phyloP scores from a whole-genome alignment of 164 flowering plant genomes.

The Liquidambar formosana region DNA sequence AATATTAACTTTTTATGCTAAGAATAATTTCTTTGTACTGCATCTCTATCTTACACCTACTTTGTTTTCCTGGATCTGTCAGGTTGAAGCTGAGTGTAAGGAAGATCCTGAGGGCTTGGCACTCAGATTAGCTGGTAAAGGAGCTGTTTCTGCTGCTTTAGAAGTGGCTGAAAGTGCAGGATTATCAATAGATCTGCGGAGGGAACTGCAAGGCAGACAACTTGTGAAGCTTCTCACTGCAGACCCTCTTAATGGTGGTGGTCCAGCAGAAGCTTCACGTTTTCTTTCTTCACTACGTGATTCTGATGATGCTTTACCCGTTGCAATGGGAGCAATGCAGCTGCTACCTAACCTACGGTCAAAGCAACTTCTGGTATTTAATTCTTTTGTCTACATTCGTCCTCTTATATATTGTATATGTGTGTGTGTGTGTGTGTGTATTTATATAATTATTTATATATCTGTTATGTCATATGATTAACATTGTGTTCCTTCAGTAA shows the following conservation, averaged over 20 bases:
- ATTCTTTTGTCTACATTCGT: constrained; percentile 6
- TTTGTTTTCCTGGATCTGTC: constrained; percentile 5
- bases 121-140: constrained; percentile 93
- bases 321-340: constrained; percentile 99
- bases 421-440: not conserved
- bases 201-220: constrained; percentile 96
- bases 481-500: not conserved
- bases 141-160: constrained; percentile 97
- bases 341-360: constrained; percentile 88
- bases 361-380: constrained; percentile 90
- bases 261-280: constrained; percentile 99
- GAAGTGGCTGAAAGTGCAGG: constrained; percentile 98
- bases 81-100: constrained; percentile 94
- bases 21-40: not conserved
- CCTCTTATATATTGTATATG: not conserved
- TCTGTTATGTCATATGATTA: constrained; percentile 4
- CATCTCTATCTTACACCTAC: not conserved
- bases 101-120: constrained; percentile 99
- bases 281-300: constrained; percentile 93
- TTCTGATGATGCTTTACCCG: constrained; percentile 94
- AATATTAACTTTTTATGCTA: not conserved
- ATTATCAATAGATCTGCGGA: constrained; percentile 81
- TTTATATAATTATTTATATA: not conserved
- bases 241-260: constrained; percentile 96
- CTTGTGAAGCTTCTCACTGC: constrained; percentile 97